Conservation (phyloP, 768 basidiomycete genomes). For the Thelephora ganbajun region DNA sequence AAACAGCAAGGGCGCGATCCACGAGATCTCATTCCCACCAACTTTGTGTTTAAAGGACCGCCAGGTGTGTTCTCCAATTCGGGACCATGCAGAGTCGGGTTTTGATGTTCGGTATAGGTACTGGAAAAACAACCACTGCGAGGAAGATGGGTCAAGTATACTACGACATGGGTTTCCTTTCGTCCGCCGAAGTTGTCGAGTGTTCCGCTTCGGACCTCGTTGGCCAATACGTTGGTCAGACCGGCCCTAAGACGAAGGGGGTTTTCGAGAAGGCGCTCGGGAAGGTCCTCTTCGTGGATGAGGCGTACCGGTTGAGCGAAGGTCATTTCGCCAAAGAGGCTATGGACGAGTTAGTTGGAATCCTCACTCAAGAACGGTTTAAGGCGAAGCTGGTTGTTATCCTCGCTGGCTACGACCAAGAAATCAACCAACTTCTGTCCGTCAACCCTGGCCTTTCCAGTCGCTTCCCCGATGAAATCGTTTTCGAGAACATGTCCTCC, state of each 20-base stretch:
- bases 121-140: conserved; percentile 50
- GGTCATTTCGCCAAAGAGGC: conserved; percentile 60
- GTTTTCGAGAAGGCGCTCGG: conserved; percentile 54
- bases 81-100: background rate
- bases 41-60: conserved; percentile 60
- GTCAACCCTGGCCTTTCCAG: conserved; percentile 54
- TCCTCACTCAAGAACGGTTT: conserved; percentile 45
- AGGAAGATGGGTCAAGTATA: conserved; percentile 50
- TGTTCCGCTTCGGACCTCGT: conserved; percentile 60
- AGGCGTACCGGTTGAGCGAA: conserved; percentile 49
- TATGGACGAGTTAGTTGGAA: conserved; percentile 53
- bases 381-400: conserved; percentile 49
- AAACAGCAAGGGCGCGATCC: conserved; percentile 28
- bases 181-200: conserved; percentile 40
- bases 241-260: conserved; percentile 49
- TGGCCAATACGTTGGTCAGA: conserved; percentile 58
- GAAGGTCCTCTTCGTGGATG: conserved; percentile 57
- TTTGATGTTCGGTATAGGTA: conserved; percentile 23
- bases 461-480: conserved; percentile 49
- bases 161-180: conserved; percentile 47
- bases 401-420: conserved; percentile 54
- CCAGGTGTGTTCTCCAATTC: conserved; percentile 30
- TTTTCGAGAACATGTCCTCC: conserved; percentile 37
- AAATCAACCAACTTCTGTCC: conserved; percentile 45
- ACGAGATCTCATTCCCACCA: conserved; percentile 41